These are phyloP conservation scores for Russula foetens DNA, from an alignment of 768 basidiomycete species.

Conservation along the genomic window DNA sequence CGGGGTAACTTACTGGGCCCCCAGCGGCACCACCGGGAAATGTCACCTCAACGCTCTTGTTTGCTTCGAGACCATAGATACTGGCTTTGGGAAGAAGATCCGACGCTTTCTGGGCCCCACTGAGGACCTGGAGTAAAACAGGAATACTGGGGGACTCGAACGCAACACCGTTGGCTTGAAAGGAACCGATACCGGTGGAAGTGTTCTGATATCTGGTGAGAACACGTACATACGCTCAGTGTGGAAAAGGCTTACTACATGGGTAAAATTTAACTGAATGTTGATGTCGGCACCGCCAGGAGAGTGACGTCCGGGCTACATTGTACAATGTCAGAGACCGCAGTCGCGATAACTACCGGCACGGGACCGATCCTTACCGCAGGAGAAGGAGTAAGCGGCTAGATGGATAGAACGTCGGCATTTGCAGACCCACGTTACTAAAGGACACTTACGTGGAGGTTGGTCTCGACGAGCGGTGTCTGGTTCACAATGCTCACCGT, in stretches of 20 bases:
- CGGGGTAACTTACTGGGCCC: background rate
- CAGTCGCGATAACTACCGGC: no score
- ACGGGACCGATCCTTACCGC: background rate
- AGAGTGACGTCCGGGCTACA: constrained; percentile 2
- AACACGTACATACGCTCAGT: background rate
- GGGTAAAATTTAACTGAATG: background rate
- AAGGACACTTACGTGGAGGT: constrained; percentile 4
- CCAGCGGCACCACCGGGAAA: constrained; percentile 1
- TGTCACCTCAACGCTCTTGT: constrained; percentile 11
- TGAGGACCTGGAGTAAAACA: constrained; percentile 12
- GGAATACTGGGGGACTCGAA: constrained; percentile 3
- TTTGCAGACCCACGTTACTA: no score
- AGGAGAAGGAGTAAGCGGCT: background rate
- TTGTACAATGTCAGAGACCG: background rate
- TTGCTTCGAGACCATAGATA: constrained; percentile 1
- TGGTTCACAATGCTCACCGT: background rate
- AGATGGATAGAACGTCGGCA: background rate
- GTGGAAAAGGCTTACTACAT: constrained; percentile 22
- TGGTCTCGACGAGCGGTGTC: constrained; percentile 6
- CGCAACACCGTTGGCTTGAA: background rate
- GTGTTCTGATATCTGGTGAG: background rate
- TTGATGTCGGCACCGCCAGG: constrained; percentile 18
- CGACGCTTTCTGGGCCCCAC: constrained; percentile 1
- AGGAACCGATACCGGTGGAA: background rate
- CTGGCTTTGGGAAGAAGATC: constrained; percentile 1